phyloP scores from a whole-genome alignment of 1,284 basidiomycete species.

The Sanguinoderma infundibulare region DNA sequence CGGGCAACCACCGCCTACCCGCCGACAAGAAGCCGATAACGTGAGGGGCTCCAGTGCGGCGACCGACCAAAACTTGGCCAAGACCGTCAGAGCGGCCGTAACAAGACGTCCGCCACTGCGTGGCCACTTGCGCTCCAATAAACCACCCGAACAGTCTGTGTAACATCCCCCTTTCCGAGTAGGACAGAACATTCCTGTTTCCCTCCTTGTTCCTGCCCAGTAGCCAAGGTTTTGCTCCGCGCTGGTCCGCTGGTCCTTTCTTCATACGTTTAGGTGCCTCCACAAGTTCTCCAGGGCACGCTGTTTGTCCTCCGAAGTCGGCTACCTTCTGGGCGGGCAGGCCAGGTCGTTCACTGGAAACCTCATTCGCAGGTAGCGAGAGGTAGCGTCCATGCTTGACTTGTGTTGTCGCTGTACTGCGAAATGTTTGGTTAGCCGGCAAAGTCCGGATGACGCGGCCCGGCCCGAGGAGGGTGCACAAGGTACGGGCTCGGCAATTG shows the following conservation, averaged over 20 bases:
- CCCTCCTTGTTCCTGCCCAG: no score
- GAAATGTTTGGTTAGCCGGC: background rate
- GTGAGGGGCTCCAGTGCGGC: background rate
- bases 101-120: background rate
- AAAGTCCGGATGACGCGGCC: background rate
- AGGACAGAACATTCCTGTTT: no score
- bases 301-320: no score
- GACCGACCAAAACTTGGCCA: no score
- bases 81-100: background rate
- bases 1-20: background rate
- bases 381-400: no score
- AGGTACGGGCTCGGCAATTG: background rate
- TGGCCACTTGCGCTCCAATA: background rate
- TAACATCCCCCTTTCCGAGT: background rate
- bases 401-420: no score
- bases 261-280: no score
- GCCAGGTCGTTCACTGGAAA: no score
- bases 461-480: background rate
- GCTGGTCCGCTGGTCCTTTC: background rate
- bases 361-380: no score
- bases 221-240: no score
- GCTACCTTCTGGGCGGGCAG: no score
- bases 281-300: no score
- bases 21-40: background rate
- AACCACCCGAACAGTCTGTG: background rate